phyloP scores from a whole-genome alignment of 208 protist species.

The Naegleria fowleri region DNA sequence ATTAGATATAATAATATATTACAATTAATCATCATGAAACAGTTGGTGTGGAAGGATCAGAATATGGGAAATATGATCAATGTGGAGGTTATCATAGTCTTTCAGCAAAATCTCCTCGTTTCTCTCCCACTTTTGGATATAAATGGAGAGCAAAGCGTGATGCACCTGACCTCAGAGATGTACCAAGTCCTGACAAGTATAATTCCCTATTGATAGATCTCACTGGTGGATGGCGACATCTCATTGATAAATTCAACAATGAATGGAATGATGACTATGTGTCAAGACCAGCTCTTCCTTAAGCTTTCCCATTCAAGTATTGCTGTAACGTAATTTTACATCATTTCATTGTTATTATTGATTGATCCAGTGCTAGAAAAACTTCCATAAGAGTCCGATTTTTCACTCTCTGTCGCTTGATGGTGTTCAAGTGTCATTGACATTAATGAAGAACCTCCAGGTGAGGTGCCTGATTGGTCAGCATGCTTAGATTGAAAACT shows the following conservation, averaged over 20 bases:
- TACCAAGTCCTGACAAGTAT: background rate
- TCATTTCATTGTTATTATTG: background rate
- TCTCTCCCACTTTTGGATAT: conserved; percentile 11
- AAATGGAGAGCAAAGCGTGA: background rate
- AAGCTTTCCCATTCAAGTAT: background rate
- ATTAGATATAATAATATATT: background rate
- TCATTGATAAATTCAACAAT: background rate
- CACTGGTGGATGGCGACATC: background rate
- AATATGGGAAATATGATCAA: conserved; percentile 24
- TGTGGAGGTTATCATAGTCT: background rate
- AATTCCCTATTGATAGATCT: conserved; percentile 17
- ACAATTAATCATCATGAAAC: background rate
- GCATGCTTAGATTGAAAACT: background rate
- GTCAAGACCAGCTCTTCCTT: background rate
- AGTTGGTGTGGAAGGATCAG: conserved; percentile 9
- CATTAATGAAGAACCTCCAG: too few species aligned
- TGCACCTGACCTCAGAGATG: background rate
- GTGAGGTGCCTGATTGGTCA: background rate
- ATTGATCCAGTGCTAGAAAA: background rate
- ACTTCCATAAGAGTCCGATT: background rate
- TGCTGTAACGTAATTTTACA: background rate
- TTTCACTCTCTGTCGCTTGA: too few species aligned
- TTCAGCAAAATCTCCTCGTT: background rate
- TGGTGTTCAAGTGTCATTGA: too few species aligned
- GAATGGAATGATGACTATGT: conserved; percentile 19